phyloP scores from a whole-genome alignment of 768 basidiomycete species.

The Termitomyces sp. region DNA sequence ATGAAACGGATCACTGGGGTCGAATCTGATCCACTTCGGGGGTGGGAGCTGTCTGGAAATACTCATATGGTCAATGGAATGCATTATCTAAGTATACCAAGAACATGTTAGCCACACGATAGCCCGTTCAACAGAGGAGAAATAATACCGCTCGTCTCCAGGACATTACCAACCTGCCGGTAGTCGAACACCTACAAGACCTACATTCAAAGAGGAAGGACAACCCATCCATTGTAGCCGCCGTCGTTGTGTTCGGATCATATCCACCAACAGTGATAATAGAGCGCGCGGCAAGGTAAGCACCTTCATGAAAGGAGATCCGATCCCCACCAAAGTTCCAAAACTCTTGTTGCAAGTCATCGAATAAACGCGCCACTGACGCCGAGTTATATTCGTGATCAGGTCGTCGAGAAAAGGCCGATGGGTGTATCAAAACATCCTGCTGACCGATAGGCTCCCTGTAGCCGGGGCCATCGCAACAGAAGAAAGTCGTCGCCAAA shows the following conservation, averaged over 20 bases:
- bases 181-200: conserved; percentile 11
- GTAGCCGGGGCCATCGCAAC: conserved; percentile 9
- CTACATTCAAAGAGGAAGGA: conserved; percentile 24
- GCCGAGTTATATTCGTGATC: conserved; percentile 7
- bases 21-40: conserved; percentile 8
- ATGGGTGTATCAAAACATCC: conserved; percentile 16
- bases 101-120: conserved; percentile 1
- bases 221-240: conserved; percentile 19
- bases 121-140: conserved; percentile 41
- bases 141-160: conserved; percentile 19
- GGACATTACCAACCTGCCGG: conserved; percentile 19
- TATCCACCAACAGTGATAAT: conserved; percentile 17
- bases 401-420: conserved; percentile 10
- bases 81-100: conserved; percentile 9
- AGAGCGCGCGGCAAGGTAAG: conserved; percentile 13
- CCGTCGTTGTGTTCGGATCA: conserved; percentile 20
- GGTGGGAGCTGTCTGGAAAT: background rate
- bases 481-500: conserved; percentile 25
- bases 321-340: conserved; percentile 19
- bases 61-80: conserved; percentile 14
- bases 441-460: conserved; percentile 17
- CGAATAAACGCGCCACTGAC: conserved; percentile 15
- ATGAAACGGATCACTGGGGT: conserved; percentile 11
- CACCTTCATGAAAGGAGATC: conserved; percentile 16
- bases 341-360: conserved; percentile 19